phyloP scores from a whole-genome alignment of 2,329 filamentous ascomycete genomes.

The Lasiodiplodia theobromae region DNA sequence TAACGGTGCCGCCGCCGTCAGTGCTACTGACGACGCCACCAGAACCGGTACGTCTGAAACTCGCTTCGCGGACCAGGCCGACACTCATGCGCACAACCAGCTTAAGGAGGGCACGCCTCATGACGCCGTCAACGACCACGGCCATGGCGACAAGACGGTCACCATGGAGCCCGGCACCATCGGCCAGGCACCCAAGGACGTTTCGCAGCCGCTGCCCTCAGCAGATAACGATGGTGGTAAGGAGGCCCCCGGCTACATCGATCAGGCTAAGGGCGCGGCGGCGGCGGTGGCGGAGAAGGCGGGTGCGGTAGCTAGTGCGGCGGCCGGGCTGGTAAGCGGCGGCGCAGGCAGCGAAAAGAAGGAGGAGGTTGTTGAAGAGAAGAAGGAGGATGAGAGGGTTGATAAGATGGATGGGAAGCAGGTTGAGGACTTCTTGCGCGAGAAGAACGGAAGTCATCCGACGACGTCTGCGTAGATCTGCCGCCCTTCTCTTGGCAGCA shows the following conservation, averaged over 20 bases:
- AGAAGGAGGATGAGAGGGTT: slow-evolving; percentile 37
- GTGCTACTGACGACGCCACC: not conserved
- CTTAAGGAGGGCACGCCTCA: slow-evolving; percentile 53
- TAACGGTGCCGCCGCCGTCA: not conserved
- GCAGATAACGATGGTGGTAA: slow-evolving; percentile 33
- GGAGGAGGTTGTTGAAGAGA: slow-evolving; percentile 11
- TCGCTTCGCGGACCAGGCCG: slow-evolving; percentile 50
- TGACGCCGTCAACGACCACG: slow-evolving; percentile 48
- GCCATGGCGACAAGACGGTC: slow-evolving; percentile 52
- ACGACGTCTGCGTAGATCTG: not conserved
- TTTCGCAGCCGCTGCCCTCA: slow-evolving; percentile 35
- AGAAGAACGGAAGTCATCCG: slow-evolving; percentile 33
- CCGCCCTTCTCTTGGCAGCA: not conserved
- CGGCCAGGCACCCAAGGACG: slow-evolving; percentile 58
- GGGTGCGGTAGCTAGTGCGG: slow-evolving; percentile 40
- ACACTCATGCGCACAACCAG: slow-evolving; percentile 54
- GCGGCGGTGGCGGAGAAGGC: slow-evolving; percentile 42
- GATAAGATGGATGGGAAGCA: slow-evolving; percentile 39
- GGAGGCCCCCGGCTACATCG: slow-evolving; percentile 46
- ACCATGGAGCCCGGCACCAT: slow-evolving; percentile 58
- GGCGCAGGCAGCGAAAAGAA: slow-evolving; percentile 26
- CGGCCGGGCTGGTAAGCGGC: slow-evolving; percentile 41
- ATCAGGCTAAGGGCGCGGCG: slow-evolving; percentile 51
- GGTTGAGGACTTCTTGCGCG: slow-evolving; percentile 44
- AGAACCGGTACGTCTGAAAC: slow-evolving; percentile 51